Base-by-base conservation (phyloP, 129 eudicot genomes). In the Helianthus tuberosus region DNA sequence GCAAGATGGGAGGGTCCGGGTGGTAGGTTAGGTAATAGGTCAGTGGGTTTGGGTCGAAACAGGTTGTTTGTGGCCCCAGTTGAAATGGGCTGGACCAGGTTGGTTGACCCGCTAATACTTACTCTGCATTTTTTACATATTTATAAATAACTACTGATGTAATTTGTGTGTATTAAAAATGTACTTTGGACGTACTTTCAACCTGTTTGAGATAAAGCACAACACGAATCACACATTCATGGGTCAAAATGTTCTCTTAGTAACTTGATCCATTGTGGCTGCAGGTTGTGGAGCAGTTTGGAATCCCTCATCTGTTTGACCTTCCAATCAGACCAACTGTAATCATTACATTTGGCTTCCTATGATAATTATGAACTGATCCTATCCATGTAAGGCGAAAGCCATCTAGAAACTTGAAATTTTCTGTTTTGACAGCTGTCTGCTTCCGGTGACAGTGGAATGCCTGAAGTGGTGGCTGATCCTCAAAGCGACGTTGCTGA, bases 241-340 rank as follows among this genome's bases (percentile, higher is more conserved):
- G 8, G 8, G 46, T 39, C 32, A 27, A 27, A 27, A 5, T 61
- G 69, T 66, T 57, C 47, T 38, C 15, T 58, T 63, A 49, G 60
- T 51, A 60, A 49, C 35, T 60, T 71, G 55, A 69, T 60, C 57
- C 64, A 20, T 57, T 20, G 23, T 20, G 23, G 23, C 59, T 83
- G 87, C 92, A 95, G 99, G 99, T 95, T 84, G 97, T 95, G 73
- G 77, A 91, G 89, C 97, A 95, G 81, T 95, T 95, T 76, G 99
- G 99, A 69, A 95, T 95, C 59, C 99, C 99, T 15, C 83, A 91
- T 84, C 84, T 95, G 36, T 95, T 95, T 77, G 99, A 95, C 77
- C 97, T 95, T 50, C 99, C 99, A 16, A 95, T 95, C 64, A 82
- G 90, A 82, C 99, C 99, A 72, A 87, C 88, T 76, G 99, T 95